These are phyloP conservation scores for Microstroma glucosiphilum DNA, from an alignment of 1,284 basidiomycete species.

Conservation along the genomic window DNA sequence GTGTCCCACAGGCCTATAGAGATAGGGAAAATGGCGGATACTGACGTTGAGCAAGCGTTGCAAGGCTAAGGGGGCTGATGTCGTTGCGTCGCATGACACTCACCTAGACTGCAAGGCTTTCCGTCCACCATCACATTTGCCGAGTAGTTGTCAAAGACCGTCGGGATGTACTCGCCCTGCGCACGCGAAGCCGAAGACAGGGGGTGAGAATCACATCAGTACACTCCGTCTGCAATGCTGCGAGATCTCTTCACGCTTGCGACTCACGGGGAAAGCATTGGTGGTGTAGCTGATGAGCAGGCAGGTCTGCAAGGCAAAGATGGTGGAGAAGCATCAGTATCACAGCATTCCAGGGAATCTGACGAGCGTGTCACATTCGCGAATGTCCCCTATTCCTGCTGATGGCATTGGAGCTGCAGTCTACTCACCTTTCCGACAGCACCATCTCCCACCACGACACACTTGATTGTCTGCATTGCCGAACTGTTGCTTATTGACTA, in stretches of 20 bases:
- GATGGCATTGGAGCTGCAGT: background rate
- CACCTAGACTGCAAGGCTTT: conserved; percentile 91
- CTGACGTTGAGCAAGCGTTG: too few relatives aligned
- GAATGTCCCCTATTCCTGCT: background rate
- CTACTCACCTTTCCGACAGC: conserved; percentile 41
- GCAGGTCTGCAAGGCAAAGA: conserved; percentile 28
- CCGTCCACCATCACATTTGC: conserved; percentile 91
- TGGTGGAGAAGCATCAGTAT: background rate
- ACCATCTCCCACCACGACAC: conserved; percentile 50
- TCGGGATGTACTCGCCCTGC: conserved; percentile 46
- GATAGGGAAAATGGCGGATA: background rate
- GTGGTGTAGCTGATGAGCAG: conserved; percentile 50
- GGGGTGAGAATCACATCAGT: conserved; percentile 4
- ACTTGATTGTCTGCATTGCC: conserved; percentile 45
- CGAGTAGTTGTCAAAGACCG: conserved; percentile 91
- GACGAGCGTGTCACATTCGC: too few relatives aligned
- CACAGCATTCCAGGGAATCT: too few relatives aligned
- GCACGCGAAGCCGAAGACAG: background rate
- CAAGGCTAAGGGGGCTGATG: background rate
- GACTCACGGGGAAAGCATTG: conserved; percentile 48
- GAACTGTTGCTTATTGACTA: background rate
- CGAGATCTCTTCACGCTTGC: background rate
- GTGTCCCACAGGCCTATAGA: conserved; percentile 37
- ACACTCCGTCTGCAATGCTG: background rate
- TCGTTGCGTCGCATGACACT: conserved; percentile 66